Evolutionary conservation across 495 filamentous ascomycete genomes (phyloP).

Genomic region (Penicillium coffeae): DNA sequence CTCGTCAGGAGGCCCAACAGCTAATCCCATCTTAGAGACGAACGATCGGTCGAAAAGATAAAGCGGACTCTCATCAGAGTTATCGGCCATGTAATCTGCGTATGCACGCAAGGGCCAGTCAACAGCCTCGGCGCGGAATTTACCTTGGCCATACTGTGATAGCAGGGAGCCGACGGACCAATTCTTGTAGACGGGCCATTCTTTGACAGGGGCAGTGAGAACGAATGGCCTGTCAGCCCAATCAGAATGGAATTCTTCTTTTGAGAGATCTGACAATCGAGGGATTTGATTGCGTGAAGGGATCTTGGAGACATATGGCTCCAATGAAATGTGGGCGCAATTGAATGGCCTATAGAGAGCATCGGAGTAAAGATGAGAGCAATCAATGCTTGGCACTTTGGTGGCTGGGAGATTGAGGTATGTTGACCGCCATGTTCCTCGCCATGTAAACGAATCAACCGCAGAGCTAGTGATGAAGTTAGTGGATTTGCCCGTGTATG

Average conservation of each 20-base stretch:
- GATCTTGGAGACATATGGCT: conserved; percentile 65
- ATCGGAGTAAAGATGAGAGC: conserved; percentile 85
- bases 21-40: conserved; percentile 78
- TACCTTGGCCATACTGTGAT: conserved; percentile 56
- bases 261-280: conserved; percentile 62
- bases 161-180: conserved; percentile 70
- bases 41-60: conserved; percentile 91
- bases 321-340: conserved; percentile 71
- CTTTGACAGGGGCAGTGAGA: conserved; percentile 74
- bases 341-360: conserved; percentile 86
- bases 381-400: conserved; percentile 52
- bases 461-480: conserved; percentile 24
- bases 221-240: conserved; percentile 89
- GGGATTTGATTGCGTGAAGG: conserved; percentile 68
- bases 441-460: conserved; percentile 62
- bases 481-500: background rate
- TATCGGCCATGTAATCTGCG: conserved; percentile 77
- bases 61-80: conserved; percentile 80
- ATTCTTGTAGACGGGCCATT: conserved; percentile 72
- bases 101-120: conserved; percentile 85
- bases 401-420: conserved; percentile 59
- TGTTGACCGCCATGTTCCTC: conserved; percentile 82
- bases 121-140: conserved; percentile 88
- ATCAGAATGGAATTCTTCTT: conserved; percentile 64
- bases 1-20: conserved; percentile 46